Conservation (phyloP, 176 grass and related monocot genomes). For the Aechmea fasciata region DNA sequence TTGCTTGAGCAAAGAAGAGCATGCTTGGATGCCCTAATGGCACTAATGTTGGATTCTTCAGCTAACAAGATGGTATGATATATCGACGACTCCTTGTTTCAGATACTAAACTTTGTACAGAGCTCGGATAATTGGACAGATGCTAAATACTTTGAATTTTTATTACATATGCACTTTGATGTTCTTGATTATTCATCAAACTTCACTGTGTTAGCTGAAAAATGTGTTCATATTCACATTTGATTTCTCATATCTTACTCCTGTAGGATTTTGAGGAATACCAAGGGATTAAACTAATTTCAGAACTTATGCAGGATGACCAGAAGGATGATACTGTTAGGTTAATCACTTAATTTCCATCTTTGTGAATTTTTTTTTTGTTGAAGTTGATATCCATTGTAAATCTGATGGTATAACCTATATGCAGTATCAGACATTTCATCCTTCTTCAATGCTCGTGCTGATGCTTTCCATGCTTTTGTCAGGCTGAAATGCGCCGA, state of each 20-base stretch:
- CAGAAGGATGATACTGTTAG: slow-evolving; percentile 81
- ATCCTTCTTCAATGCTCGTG: too few species aligned
- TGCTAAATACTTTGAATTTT: too few species aligned
- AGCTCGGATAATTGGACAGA: not conserved
- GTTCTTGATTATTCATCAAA: too few species aligned
- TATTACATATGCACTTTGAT: too few species aligned
- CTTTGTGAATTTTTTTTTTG: not conserved
- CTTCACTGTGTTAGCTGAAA: too few species aligned
- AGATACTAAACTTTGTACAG: not conserved
- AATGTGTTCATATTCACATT: too few species aligned
- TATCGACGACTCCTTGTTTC: not conserved
- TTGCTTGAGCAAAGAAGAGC: slow-evolving; percentile 66
- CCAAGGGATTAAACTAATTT: slow-evolving; percentile 72
- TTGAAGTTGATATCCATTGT: not conserved
- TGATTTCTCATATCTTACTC: not conserved
- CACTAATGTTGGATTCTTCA: slow-evolving; percentile 86
- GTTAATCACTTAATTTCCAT: slow-evolving; percentile 10
- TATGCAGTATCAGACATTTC: too few species aligned
- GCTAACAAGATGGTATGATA: slow-evolving; percentile 65
- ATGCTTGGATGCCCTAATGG: slow-evolving; percentile 87
- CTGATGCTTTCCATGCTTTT: not conserved
- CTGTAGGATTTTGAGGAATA: slow-evolving; percentile 84
- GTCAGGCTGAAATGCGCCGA: slow-evolving; percentile 88
- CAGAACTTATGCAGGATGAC: slow-evolving; percentile 76
- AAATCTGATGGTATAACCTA: not conserved